Base-by-base conservation (phyloP, 805 yeast genomes). In the Metschnikowia sp. region DNA sequence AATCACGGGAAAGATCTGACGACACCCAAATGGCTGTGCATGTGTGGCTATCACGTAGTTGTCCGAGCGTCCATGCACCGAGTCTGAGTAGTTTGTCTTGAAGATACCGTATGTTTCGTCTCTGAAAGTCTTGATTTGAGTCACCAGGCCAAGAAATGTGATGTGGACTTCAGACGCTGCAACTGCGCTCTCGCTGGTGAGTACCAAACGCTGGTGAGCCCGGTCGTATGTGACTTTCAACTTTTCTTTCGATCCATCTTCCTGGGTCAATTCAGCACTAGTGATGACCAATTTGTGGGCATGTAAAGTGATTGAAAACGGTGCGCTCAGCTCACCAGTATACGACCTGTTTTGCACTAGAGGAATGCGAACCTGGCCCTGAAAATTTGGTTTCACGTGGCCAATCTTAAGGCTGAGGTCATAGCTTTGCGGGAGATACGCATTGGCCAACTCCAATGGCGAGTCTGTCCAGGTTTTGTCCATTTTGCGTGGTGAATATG, bases 21-120 rank as follows among this genome's bases (percentile, higher is more conserved):
- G 71, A 4, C 89, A 84, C 52, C 75, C 83, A 13, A 74, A 72
- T 0, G 94, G 90, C 60, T 86, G 91, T 37, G 81, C 74, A 58
- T 87, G 94, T 1, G 94, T 84, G 0, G 90, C 82, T 31, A 86
- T 59, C 10, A 85, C 66, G 48, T 66, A 75, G 51, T 78, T 76
- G 49, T 78, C 74, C 1, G 83, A 66, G 19, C 61, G 68, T 7
- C 83, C 83, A 1, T 78, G 66, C 15, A 67, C 61, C 4, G 74
- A 68, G 54, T 79, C 81, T 47, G 75, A 70, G 59, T 81, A 83
- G 58, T 81, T 82, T 1, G 89, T 82, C 56, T 82, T 82, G 71
- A 83, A 86, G 1, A 86, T 61, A 32, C 94, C 94, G 40, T 64
- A 69, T 0, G 91, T 85, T 39, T 57, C 59, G 53, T 84, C 89